These are phyloP conservation scores for Debaryomyces tyrocola DNA, from an alignment of 805 yeast genomes.

Conservation along the genomic window DNA sequence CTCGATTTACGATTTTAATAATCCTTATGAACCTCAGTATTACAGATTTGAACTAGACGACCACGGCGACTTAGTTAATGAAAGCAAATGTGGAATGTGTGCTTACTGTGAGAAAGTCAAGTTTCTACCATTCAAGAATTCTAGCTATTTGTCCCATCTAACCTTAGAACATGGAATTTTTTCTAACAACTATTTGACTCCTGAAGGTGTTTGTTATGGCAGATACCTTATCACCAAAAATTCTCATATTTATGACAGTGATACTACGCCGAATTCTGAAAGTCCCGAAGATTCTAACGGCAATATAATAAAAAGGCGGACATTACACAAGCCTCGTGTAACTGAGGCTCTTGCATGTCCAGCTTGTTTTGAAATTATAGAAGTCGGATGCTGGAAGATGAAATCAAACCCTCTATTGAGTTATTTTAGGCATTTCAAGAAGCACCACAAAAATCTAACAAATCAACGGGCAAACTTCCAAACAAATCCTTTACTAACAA, in stretches of 20 bases:
- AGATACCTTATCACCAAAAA: constrained; percentile 21
- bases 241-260: background rate
- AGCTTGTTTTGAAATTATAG: constrained; percentile 23
- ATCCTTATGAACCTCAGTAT: constrained; percentile 34
- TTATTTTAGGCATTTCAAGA: constrained; percentile 31
- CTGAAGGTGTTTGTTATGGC: constrained; percentile 32
- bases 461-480: constrained; percentile 1
- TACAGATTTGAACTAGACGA: constrained; percentile 26
- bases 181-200: constrained; percentile 29
- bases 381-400: constrained; percentile 29
- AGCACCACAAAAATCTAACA: constrained; percentile 12
- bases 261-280: background rate
- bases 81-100: constrained; percentile 33
- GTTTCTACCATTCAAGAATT: constrained; percentile 32
- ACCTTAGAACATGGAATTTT: constrained; percentile 35
- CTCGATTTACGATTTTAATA: constrained; percentile 15
- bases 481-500: background rate
- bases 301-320: constrained; percentile 2
- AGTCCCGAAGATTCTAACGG: constrained; percentile 9
- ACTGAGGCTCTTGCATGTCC: constrained; percentile 29
- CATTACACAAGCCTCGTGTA: constrained; percentile 13
- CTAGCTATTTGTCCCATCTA: constrained; percentile 32
- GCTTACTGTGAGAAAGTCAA: constrained; percentile 29
- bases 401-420: constrained; percentile 26
- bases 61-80: constrained; percentile 18